Percentiles rank a stretch among this genome's conserved stretches.
Conservation (phyloP, 495 filamentous ascomycete species). For the Achaetomiella virescens region DNA sequence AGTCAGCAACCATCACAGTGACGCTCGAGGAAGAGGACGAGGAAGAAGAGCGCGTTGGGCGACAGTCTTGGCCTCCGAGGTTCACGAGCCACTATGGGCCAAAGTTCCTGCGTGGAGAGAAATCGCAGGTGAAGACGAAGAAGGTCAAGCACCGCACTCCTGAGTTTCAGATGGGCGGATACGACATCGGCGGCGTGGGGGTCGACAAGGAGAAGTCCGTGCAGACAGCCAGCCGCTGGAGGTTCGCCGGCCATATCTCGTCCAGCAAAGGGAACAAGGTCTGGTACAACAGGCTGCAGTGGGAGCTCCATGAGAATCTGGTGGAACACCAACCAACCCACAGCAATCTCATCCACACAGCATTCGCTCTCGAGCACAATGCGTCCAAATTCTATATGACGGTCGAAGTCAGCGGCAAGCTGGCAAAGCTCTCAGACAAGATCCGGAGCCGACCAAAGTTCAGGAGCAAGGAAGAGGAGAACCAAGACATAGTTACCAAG, state of each 20-base stretch:
- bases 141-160: slow-evolving; percentile 4
- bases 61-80: slow-evolving; percentile 10
- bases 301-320: slow-evolving; percentile 27
- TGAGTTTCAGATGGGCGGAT: slow-evolving; percentile 9
- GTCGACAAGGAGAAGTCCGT: slow-evolving; percentile 11
- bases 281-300: slow-evolving; percentile 22
- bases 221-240: slow-evolving; percentile 10
- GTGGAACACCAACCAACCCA: slow-evolving; percentile 25
- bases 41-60: neutral
- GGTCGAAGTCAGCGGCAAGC: slow-evolving; percentile 26
- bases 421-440: slow-evolving; percentile 5
- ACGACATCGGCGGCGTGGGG: slow-evolving; percentile 16
- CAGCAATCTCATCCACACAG: slow-evolving; percentile 28
- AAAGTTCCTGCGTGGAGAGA: slow-evolving; percentile 4
- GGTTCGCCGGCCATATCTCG: slow-evolving; percentile 13
- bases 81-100: slow-evolving; percentile 22
- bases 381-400: slow-evolving; percentile 28
- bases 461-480: neutral
- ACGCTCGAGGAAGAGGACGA: slow-evolving; percentile 22
- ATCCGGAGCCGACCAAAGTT: slow-evolving; percentile 15
- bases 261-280: neutral
- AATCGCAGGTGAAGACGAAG: slow-evolving; percentile 4
- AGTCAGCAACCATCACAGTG: slow-evolving; percentile 24
- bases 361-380: slow-evolving; percentile 31
- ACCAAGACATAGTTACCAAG: slow-evolving; percentile 16